phyloP scores from a whole-genome alignment of 129 eudicot genomes.

The Flaveria ramosissima region DNA sequence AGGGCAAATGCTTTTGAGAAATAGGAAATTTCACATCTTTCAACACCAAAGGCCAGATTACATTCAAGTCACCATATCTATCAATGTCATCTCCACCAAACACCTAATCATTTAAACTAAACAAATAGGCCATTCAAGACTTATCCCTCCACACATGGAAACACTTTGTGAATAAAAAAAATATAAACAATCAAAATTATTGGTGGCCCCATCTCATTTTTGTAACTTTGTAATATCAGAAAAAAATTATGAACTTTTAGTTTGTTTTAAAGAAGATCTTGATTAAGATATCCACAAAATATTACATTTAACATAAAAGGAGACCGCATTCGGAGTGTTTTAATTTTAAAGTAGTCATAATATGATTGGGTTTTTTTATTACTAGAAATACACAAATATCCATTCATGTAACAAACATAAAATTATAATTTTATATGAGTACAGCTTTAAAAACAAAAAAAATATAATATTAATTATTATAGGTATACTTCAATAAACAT shows the following conservation, averaged over 20 bases:
- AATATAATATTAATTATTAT: too few relatives aligned
- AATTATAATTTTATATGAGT: too few relatives aligned
- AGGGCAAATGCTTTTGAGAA: not conserved
- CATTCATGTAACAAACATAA: too few relatives aligned
- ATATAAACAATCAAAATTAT: constrained; percentile 23
- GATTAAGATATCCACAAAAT: not conserved
- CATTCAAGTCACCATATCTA: constrained; percentile 24
- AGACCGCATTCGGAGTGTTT: not conserved
- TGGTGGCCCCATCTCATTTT: constrained; percentile 9
- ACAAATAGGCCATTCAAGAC: constrained; percentile 40
- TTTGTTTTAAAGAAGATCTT: not conserved
- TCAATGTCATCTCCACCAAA: constrained; percentile 33
- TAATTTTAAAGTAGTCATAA: not conserved
- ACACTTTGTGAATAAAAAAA: constrained; percentile 24
- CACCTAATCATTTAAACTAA: constrained; percentile 34
- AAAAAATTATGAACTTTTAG: not conserved
- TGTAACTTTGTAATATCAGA: not conserved
- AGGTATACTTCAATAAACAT: too few relatives aligned
- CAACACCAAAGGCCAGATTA: constrained; percentile 22
- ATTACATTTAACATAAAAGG: not conserved
- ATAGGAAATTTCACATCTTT: constrained; percentile 18
- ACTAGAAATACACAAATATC: too few relatives aligned
- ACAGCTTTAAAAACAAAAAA: too few relatives aligned
- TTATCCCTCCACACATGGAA: constrained; percentile 31
- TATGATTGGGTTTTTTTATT: not conserved